These are phyloP conservation scores for Acmispon strigosus DNA, from an alignment of 306 rosid species.

Conservation along the genomic window DNA sequence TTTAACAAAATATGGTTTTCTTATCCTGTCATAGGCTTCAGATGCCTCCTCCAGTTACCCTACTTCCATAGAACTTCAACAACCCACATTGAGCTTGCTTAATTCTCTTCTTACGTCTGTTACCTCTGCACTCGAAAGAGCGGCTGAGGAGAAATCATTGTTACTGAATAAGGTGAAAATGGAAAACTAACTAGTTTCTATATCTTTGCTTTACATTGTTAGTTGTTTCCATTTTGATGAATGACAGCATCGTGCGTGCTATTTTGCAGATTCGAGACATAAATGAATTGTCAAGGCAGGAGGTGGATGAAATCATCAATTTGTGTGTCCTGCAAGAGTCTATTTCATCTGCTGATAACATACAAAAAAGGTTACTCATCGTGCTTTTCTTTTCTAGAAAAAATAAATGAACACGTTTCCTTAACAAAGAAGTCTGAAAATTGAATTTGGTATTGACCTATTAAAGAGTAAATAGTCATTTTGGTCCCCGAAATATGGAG, in stretches of 20 bases:
- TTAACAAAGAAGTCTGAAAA: neutral
- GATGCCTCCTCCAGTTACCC: constrained; percentile 42
- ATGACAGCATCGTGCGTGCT: neutral
- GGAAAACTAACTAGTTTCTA: neutral
- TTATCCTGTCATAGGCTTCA: constrained; percentile 44
- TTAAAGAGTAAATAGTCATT: neutral
- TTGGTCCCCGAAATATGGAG: too few relatives aligned
- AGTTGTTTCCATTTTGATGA: neutral
- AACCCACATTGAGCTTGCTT: constrained; percentile 66
- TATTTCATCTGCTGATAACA: constrained; percentile 70
- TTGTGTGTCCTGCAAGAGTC: constrained; percentile 52
- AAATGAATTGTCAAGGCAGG: constrained; percentile 87
- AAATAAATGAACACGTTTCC: neutral
- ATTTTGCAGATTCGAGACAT: constrained; percentile 71
- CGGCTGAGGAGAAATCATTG: constrained; percentile 73
- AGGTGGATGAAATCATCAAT: constrained; percentile 81
- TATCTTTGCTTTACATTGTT: neutral
- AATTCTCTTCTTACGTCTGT: constrained; percentile 60
- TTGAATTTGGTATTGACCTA: neutral
- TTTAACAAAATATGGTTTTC: neutral
- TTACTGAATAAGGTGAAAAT: constrained; percentile 65
- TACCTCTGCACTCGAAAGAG: constrained; percentile 75
- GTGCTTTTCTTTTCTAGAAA: neutral
- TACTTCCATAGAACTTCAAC: constrained; percentile 52
- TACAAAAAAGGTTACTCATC: constrained; percentile 61